Base-by-base conservation (phyloP, 2,329 filamentous ascomycete species). In the Ophiostoma populinum region DNA sequence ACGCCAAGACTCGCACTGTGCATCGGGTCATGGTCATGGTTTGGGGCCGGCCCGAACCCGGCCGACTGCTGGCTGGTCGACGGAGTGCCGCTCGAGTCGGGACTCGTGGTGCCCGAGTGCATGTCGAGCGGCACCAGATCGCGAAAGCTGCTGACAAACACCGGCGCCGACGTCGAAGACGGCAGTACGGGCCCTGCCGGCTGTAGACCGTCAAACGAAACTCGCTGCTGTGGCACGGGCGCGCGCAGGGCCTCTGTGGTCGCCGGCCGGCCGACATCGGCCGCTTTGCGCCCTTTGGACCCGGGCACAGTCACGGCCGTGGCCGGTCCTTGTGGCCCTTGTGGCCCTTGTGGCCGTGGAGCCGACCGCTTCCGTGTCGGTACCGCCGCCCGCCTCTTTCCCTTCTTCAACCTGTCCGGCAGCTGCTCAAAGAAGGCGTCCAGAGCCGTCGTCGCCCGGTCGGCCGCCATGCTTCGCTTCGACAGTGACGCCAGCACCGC, bases 401-500 rank as follows among this genome's bases (percentile, higher is more conserved):
- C 54, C 37, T 56, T 69, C 46, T 75, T 76, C 22, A 92, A 59
- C 38, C 67, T 67, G 34, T 79, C 75, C 1, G 86, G 83, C 1
- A 95, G 57, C 49, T 85, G 73, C 40, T 90, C 80, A 51, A 95
- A 94, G 7, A 94, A 65, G 32, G 65, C 82, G 50, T 74, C 70
- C 19, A 98, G 63, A 26, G 81, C 78, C 30, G 64, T 66, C 1
- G 80, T 82, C 48, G 92, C 90, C 41, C 82, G 67, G 51, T 94
- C 83, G 3, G 90, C 90, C 24, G 86, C 85, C 63, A 92, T 67
- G 49, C 85, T 94, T 47, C 79, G 77, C 47, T 80, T 75, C 3
- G 85, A 79, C 39, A 95, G 65, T 12, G 73, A 75, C 34, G 75
- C 71, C 40, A 95, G 69, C 42, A 86, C 81, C 43, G 87, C 77